Conservation (phyloP, 179 eudicot species). For the Corrigiola litoralis region DNA sequence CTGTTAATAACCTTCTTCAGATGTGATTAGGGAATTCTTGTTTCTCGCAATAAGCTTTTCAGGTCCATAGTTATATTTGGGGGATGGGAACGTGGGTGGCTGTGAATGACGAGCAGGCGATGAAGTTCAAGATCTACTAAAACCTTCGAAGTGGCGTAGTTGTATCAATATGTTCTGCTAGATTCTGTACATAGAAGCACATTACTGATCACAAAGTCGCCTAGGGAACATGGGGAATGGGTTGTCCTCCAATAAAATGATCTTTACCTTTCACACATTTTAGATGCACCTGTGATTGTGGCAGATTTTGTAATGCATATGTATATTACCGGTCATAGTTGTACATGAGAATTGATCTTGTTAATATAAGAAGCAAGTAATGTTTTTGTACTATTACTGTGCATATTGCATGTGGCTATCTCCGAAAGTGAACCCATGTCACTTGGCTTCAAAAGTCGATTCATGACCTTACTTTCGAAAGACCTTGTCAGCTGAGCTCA, state of each 20-base stretch:
- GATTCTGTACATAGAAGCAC: conserved; percentile 26
- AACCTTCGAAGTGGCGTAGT: not conserved
- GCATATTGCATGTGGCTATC: not conserved
- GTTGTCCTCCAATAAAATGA: not conserved
- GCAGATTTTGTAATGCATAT: conserved; percentile 22
- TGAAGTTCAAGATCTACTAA: not conserved
- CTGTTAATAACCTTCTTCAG: conserved; percentile 98
- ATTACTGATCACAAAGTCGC: conserved; percentile 8
- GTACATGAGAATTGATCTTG: conserved; percentile 8
- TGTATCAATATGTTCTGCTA: conserved; percentile 12
- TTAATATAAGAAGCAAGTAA: not conserved
- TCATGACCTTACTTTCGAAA: too few relatives aligned
- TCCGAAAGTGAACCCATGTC: too few relatives aligned
- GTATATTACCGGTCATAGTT: conserved; percentile 14
- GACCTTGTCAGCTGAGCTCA: too few relatives aligned
- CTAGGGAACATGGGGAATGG: conserved; percentile 5
- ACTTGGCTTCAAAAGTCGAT: too few relatives aligned
- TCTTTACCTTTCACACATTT: not conserved
- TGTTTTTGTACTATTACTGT: not conserved
- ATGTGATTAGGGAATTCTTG: conserved; percentile 43
- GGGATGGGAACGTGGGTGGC: not conserved
- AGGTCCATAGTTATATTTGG: not conserved
- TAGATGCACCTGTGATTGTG: not conserved
- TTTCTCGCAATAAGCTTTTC: conserved; percentile 14
- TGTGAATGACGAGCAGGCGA: not conserved